phyloP scores from a whole-genome alignment of 768 basidiomycete species.

The Naganishia vishniacii region DNA sequence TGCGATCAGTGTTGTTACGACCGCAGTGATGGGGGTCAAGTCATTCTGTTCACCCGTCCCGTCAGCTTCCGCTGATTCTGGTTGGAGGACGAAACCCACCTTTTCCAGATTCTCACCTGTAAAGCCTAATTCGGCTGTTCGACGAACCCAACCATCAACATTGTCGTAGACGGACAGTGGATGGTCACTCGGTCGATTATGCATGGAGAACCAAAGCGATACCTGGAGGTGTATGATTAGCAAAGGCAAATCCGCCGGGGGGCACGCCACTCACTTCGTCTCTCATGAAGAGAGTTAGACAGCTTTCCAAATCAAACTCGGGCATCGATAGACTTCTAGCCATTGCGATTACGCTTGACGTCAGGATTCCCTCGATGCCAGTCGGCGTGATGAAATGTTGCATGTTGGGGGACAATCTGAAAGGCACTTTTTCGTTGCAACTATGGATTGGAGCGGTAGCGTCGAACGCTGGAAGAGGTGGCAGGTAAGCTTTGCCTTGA shows the following conservation, averaged over 20 bases:
- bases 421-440: slow-evolving; percentile 83
- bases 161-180: slow-evolving; percentile 41
- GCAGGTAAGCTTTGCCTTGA: slow-evolving; percentile 37
- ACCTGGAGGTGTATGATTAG: slow-evolving; percentile 57
- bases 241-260: slow-evolving; percentile 57
- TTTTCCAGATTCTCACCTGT: slow-evolving; percentile 43
- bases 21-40: slow-evolving; percentile 55
- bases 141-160: slow-evolving; percentile 42
- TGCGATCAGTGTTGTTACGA: slow-evolving; percentile 65
- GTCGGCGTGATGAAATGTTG: slow-evolving; percentile 85
- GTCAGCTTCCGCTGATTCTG: not conserved
- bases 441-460: slow-evolving; percentile 58
- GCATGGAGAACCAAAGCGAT: slow-evolving; percentile 37
- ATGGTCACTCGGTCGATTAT: slow-evolving; percentile 44
- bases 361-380: slow-evolving; percentile 81
- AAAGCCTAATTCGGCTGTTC: slow-evolving; percentile 42
- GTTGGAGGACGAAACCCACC: slow-evolving; percentile 29
- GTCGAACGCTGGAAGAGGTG: slow-evolving; percentile 48
- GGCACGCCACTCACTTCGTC: slow-evolving; percentile 84
- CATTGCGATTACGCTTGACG: slow-evolving; percentile 82
- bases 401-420: slow-evolving; percentile 94
- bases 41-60: slow-evolving; percentile 36
- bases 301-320: slow-evolving; percentile 91
- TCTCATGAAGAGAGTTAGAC: slow-evolving; percentile 80
- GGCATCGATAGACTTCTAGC: slow-evolving; percentile 84